Evolutionary conservation across 164 flowering plant genomes (phyloP), one percentile per base, ranked within the genome.

Genomic region (Litsea cubeba): DNA sequence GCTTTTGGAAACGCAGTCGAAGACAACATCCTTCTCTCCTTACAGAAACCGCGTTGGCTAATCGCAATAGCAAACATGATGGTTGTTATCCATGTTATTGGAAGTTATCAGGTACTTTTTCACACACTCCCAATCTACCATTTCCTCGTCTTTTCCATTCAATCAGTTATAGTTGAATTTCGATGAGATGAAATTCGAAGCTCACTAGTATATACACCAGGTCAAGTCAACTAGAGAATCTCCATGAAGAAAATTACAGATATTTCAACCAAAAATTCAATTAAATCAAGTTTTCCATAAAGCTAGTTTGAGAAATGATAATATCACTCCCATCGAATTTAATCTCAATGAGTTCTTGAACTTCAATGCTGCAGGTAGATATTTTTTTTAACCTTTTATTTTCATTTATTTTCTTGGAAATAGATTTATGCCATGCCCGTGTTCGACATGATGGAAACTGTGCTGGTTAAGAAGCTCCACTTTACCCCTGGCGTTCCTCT

Each of bases 371-470:
- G n/a, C n/a, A n/a, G n/a, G 30, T 66, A 5, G 69, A 66, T 15
- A 28, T 54, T 17, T 15, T 3, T 54, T 54, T 15, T 12, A 40
- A 4, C 28, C 12, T 30, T 5, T 26, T 22, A 26, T 66, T 35
- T 50, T 14, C 28, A n/a, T 71, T 20, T 30, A 8, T 18, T 58
- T 28, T 17, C 3, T 14, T 64, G 50, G n/a, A 49, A 50, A 40
- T 65, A 87, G 91, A 79, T 87, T 23, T 89, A 75, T 79, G 90
- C 87, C 2, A 84, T 85, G 80, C 89, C 92, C 23, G 90, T 87
- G 22, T 91, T 89, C 68, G 91, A 91, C 80, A 89, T 88, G 91
- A 18, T 86, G 30, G 92, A 89, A 67, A 70, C 89, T 30, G 79
- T 82, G 12, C 51, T 88, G 67, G 91, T 91, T 68, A 74, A 74